Percentiles rank a stretch among this genome's conserved stretches.
These are phyloP conservation scores for Phialophora verrucosa DNA, from an alignment of 2,329 filamentous ascomycete genomes.

Conservation along the genomic window DNA sequence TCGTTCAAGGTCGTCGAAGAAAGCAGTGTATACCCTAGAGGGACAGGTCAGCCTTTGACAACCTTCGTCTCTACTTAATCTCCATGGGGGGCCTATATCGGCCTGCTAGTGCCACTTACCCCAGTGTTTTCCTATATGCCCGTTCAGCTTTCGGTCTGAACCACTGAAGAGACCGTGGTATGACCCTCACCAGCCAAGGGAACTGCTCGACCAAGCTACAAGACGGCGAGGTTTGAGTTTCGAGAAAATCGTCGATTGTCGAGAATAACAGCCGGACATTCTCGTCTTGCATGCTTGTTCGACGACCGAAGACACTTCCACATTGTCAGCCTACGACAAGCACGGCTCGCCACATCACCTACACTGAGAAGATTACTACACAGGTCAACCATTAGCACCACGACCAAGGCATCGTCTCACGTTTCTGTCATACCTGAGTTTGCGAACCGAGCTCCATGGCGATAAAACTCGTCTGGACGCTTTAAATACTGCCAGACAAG, in stretches of 20 bases:
- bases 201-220: constrained; percentile 54
- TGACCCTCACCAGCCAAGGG: constrained; percentile 48
- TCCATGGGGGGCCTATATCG: not conserved
- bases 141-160: constrained; percentile 49
- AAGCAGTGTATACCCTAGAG: constrained; percentile 17
- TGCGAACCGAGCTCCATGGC: constrained; percentile 50
- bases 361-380: constrained; percentile 5
- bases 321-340: not conserved
- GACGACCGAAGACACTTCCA: constrained; percentile 52
- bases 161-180: constrained; percentile 53
- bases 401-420: not conserved
- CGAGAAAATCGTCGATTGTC: constrained; percentile 46
- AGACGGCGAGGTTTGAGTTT: constrained; percentile 44
- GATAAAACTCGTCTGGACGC: constrained; percentile 43
- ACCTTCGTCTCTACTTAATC: not conserved
- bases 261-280: constrained; percentile 44
- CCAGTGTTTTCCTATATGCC: constrained; percentile 45
- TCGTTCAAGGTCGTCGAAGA: constrained; percentile 22
- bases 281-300: constrained; percentile 45
- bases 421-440: constrained; percentile 20
- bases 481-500: constrained; percentile 29
- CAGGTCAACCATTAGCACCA: not conserved
- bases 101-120: constrained; percentile 12
- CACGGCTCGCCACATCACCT: constrained; percentile 17
- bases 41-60: not conserved